Evolutionary conservation across 805 yeast species (phyloP).

Genomic region (Geotrichum ghanense): DNA sequence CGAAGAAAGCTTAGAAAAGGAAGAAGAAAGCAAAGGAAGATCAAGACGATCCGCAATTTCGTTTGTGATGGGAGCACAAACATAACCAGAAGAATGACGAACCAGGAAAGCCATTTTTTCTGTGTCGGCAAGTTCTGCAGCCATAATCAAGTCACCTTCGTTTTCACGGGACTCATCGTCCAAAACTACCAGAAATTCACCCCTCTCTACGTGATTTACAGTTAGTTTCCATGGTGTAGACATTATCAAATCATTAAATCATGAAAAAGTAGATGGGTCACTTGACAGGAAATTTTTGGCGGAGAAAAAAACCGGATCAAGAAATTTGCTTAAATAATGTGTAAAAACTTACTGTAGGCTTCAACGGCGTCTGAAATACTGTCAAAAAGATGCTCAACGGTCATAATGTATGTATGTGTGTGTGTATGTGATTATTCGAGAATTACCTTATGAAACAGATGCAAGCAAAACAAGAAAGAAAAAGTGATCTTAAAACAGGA

Average conservation of each 20-base stretch:
- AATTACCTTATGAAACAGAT: no score
- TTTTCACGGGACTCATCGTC: constrained; percentile 95
- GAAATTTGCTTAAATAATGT: constrained; percentile 4
- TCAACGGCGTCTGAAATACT: constrained; percentile 61
- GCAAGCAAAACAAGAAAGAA: no score
- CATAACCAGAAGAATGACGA: constrained; percentile 64
- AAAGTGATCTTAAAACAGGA: no score
- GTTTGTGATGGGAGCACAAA: constrained; percentile 79
- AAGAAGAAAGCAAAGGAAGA: constrained; percentile 64
- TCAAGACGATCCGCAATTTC: constrained; percentile 70
- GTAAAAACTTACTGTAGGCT: constrained; percentile 40
- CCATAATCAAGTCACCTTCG: constrained; percentile 92
- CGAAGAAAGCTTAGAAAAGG: constrained; percentile 24
- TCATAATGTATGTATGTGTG: neutral
- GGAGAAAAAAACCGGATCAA: constrained; percentile 5
- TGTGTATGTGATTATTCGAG: no score
- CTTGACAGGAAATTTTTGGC: no score
- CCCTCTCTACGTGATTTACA: constrained; percentile 37
- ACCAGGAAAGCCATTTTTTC: constrained; percentile 92
- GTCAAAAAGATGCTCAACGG: constrained; percentile 27
- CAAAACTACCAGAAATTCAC: constrained; percentile 87
- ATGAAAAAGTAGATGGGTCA: no score
- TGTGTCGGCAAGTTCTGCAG: constrained; percentile 73
- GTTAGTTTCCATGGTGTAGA: no score
- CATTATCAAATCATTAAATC: no score